phyloP scores from a whole-genome alignment of 2,329 filamentous ascomycete species.

The Scopulariopsis brevicaulis region DNA sequence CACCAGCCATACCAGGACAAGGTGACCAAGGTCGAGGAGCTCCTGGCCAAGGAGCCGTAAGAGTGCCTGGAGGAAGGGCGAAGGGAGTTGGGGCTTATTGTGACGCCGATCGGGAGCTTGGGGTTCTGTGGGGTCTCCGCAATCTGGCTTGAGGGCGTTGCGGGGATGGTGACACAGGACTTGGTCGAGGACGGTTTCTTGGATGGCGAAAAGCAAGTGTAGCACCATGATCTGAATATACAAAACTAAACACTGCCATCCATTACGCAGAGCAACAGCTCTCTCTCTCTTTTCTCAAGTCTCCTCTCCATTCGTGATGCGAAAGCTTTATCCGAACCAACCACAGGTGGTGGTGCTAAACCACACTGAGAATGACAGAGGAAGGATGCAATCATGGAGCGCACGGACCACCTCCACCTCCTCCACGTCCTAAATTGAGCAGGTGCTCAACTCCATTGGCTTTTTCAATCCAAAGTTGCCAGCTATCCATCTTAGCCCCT shows the following conservation, averaged over 20 bases:
- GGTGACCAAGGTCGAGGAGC: conserved; percentile 47
- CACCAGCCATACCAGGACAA: conserved; percentile 72
- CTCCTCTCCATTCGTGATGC: too few relatives aligned
- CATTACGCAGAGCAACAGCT: background rate
- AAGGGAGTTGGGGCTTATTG: background rate
- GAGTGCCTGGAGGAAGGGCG: background rate
- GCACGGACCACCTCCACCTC: background rate
- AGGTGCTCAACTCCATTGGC: background rate
- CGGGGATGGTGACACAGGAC: background rate
- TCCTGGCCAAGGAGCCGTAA: conserved; percentile 23
- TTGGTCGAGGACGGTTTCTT: background rate
- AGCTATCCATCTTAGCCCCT: background rate
- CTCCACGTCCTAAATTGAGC: background rate
- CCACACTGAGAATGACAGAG: background rate
- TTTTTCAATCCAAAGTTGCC: background rate
- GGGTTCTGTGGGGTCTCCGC: background rate
- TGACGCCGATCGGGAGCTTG: background rate
- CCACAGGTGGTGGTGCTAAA: background rate
- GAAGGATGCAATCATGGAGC: background rate
- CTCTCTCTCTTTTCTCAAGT: background rate
- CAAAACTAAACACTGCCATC: background rate
- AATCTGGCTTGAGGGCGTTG: background rate
- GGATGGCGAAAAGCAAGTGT: background rate
- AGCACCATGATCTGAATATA: background rate
- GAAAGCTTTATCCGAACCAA: background rate